phyloP scores from a whole-genome alignment of 257 asterid genomes.

The Penstemon barbatus region DNA sequence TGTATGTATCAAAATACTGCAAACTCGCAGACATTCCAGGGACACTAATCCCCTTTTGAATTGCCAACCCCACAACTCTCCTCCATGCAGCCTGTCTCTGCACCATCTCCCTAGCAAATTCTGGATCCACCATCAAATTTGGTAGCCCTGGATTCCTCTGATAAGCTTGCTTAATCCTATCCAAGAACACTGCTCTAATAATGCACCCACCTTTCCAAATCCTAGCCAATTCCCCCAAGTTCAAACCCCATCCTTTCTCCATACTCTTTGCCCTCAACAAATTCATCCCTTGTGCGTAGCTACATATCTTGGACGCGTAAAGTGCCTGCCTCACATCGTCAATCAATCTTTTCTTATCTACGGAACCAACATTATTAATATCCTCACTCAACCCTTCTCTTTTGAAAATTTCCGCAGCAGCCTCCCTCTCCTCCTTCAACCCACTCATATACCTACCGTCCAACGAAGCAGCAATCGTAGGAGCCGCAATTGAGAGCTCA shows the following conservation, averaged over 20 bases:
- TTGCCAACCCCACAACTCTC: constrained; percentile 77
- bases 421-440: constrained; percentile 77
- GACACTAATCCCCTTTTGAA: constrained; percentile 70
- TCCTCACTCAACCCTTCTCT: constrained; percentile 66
- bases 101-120: constrained; percentile 92
- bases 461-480: constrained; percentile 88
- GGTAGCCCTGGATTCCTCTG: constrained; percentile 75
- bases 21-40: constrained; percentile 93
- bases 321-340: constrained; percentile 95
- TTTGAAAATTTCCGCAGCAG: constrained; percentile 85
- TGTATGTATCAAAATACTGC: constrained; percentile 87
- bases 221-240: constrained; percentile 83
- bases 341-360: constrained; percentile 74
- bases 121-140: constrained; percentile 81
- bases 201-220: constrained; percentile 99
- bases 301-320: constrained; percentile 86
- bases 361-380: constrained; percentile 34
- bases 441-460: constrained; percentile 97
- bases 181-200: constrained; percentile 93
- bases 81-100: constrained; percentile 96
- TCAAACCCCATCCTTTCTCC: constrained; percentile 88
- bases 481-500: constrained; percentile 88
- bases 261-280: constrained; percentile 79
- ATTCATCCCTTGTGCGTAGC: constrained; percentile 97
- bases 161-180: constrained; percentile 87